phyloP scores from a whole-genome alignment of 768 basidiomycete species.

The Termitomyces sp. region DNA sequence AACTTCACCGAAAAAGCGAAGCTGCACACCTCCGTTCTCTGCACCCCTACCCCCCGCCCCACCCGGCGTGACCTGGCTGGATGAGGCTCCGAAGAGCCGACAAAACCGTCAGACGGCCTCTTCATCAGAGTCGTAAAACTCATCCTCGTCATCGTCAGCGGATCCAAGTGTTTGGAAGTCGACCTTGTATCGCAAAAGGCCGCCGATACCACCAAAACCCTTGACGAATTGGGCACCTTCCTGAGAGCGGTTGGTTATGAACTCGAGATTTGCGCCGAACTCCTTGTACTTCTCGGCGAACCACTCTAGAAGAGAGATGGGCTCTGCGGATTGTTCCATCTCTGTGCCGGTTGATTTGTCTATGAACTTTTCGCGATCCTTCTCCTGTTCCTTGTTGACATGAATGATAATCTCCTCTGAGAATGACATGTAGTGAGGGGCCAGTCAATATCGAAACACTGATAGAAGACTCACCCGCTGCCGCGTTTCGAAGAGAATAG shows the following conservation, averaged over 20 bases:
- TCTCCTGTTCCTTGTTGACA: constrained; percentile 76
- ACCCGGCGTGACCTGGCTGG: constrained; percentile 59
- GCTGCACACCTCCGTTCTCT: neutral
- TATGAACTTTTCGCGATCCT: constrained; percentile 89
- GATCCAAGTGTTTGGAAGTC: constrained; percentile 81
- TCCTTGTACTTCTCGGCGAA: constrained; percentile 98
- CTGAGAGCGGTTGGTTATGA: constrained; percentile 93
- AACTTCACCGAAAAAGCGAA: neutral
- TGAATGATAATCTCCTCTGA: constrained; percentile 83
- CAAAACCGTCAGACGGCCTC: constrained; percentile 80
- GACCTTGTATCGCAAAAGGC: constrained; percentile 94
- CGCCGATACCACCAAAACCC: constrained; percentile 98
- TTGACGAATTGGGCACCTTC: constrained; percentile 98
- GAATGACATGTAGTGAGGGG: neutral
- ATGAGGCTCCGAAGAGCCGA: constrained; percentile 82
- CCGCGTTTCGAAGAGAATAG: constrained; percentile 86
- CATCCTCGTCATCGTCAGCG: constrained; percentile 81
- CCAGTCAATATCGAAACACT: neutral
- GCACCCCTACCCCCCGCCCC: constrained; percentile 45
- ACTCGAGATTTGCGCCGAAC: constrained; percentile 93
- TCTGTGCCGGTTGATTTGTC: constrained; percentile 94
- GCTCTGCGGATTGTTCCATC: constrained; percentile 87
- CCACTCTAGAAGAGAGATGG: constrained; percentile 92
- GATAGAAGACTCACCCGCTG: constrained; percentile 53
- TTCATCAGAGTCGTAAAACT: constrained; percentile 76